These are phyloP conservation scores for Aureobasidium mangrovei DNA, from an alignment of 2,329 filamentous ascomycete genomes.

Conservation along the genomic window DNA sequence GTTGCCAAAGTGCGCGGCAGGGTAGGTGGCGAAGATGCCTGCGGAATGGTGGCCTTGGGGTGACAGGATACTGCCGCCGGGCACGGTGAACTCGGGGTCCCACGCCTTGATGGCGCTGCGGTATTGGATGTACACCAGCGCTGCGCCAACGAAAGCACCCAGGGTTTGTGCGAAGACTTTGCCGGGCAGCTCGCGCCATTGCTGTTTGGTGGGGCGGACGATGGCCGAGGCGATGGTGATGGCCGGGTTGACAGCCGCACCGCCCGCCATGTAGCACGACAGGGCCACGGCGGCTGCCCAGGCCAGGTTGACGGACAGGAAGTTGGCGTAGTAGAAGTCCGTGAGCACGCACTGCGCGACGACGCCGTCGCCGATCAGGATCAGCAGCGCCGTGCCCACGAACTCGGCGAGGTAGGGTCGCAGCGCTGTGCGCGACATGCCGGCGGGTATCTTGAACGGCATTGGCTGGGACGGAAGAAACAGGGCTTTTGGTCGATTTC, in stretches of 20 bases:
- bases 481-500: too few species aligned
- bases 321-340: conserved; percentile 5
- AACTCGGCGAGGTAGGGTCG: conserved; percentile 11
- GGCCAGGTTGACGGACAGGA: conserved; percentile 2
- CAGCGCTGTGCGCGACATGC: background rate
- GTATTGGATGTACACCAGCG: conserved; percentile 3
- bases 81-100: conserved; percentile 12
- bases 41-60: conserved; percentile 8
- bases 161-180: background rate
- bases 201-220: background rate
- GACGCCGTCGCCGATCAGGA: conserved; percentile 12
- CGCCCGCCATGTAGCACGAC: background rate
- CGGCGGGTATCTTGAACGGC: background rate
- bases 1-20: background rate
- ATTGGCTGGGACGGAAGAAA: background rate
- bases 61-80: conserved; percentile 1
- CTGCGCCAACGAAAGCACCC: conserved; percentile 7
- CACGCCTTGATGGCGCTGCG: conserved; percentile 2
- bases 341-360: conserved; percentile 7
- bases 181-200: background rate
- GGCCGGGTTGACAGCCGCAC: conserved; percentile 6
- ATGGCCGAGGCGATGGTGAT: conserved; percentile 5
- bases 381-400: conserved; percentile 4
- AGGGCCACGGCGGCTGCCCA: conserved; percentile 8
- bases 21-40: conserved; percentile 13